Evolutionary conservation across 306 rosid species (phyloP).

Genomic region (Vigna angularis): DNA sequence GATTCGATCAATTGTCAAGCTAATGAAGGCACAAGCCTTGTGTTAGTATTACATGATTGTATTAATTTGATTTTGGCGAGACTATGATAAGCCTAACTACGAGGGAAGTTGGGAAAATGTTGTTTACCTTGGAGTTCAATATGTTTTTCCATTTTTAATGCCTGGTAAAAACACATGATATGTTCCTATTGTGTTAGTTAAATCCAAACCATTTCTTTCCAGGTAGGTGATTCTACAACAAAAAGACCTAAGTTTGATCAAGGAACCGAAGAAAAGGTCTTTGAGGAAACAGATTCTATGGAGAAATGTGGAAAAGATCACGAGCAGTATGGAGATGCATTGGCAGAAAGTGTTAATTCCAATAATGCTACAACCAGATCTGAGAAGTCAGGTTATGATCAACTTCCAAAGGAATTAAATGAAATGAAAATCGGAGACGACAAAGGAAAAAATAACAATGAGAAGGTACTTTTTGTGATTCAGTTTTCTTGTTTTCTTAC

Average conservation of each 20-base stretch:
- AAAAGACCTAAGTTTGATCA: conserved; percentile 70
- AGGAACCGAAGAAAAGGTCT: conserved; percentile 54
- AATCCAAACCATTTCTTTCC: conserved; percentile 10
- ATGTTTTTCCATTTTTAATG: neutral
- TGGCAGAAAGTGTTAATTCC: conserved; percentile 57
- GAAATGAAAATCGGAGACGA: conserved; percentile 79
- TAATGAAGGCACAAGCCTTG: conserved; percentile 2
- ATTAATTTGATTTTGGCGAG: neutral
- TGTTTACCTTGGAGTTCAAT: neutral
- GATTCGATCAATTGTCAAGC: neutral
- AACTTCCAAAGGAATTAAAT: conserved; percentile 76
- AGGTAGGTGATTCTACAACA: conserved; percentile 71
- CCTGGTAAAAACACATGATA: neutral
- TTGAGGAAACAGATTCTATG: conserved; percentile 42
- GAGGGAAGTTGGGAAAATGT: too few species aligned
- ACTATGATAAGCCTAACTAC: neutral
- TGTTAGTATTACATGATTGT: conserved; percentile 27
- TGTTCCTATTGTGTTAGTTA: neutral
- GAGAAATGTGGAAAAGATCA: conserved; percentile 44
- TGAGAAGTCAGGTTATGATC: conserved; percentile 67
- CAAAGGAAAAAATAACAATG: conserved; percentile 60
- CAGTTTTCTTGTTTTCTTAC: conserved; percentile 10
- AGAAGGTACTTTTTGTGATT: conserved; percentile 59
- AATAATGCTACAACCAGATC: conserved; percentile 48
- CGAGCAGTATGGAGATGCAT: conserved; percentile 53